Conservation (phyloP, 2,329 filamentous ascomycete genomes). For the Delphinella strobiligena region DNA sequence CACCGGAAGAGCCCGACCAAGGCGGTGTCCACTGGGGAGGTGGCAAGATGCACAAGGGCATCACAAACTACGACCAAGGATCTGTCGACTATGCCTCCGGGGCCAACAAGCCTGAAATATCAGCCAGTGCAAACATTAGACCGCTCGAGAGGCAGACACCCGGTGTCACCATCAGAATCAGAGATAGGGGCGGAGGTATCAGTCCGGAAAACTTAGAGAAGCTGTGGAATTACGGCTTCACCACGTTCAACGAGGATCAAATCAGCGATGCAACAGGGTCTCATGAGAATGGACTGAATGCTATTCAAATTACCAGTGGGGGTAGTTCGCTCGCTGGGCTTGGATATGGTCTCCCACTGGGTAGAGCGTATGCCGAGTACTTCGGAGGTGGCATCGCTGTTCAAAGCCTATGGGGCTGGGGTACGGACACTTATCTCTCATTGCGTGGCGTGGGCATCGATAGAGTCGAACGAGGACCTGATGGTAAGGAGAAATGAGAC, state of each 20-base stretch:
- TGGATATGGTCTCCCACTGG: constrained; percentile 75
- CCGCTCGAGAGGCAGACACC: constrained; percentile 45
- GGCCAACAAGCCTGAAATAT: constrained; percentile 12
- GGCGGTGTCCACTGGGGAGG: background rate
- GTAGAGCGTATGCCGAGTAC: constrained; percentile 91
- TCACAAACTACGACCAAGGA: constrained; percentile 25
- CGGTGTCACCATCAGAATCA: constrained; percentile 87
- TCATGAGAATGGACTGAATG: constrained; percentile 57
- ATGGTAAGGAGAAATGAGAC: too few relatives aligned
- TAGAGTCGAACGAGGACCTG: background rate
- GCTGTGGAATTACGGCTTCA: constrained; percentile 97
- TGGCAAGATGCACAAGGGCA: constrained; percentile 11
- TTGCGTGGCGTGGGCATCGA: constrained; percentile 43
- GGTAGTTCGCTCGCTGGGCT: constrained; percentile 72
- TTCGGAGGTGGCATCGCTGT: constrained; percentile 91
- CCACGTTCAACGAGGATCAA: constrained; percentile 69
- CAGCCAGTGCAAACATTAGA: constrained; percentile 26
- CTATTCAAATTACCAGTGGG: constrained; percentile 60
- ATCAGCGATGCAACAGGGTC: constrained; percentile 36
- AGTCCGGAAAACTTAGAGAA: constrained; percentile 68
- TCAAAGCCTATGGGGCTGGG: constrained; percentile 96
- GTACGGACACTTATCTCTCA: constrained; percentile 54
- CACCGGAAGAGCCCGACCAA: constrained; percentile 35
- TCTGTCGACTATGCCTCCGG: constrained; percentile 22
- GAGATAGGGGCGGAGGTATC: constrained; percentile 91